These are phyloP conservation scores for Dichotomopilus funicola DNA, from an alignment of 2,329 filamentous ascomycete species.

Conservation along the genomic window DNA sequence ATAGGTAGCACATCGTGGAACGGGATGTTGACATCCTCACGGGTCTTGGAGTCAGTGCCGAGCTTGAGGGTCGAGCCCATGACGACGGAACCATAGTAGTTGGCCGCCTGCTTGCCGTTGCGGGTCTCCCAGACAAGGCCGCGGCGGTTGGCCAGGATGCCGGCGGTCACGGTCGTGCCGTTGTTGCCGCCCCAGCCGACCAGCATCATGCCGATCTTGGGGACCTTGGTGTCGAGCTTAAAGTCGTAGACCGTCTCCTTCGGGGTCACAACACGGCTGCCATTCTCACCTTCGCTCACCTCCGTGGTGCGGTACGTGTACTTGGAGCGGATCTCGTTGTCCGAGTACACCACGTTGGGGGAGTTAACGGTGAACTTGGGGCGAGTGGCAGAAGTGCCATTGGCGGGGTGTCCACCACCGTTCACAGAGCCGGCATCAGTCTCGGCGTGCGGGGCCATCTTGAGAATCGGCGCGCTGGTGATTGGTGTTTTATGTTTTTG, in stretches of 20 bases:
- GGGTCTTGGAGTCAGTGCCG: constrained; percentile 75
- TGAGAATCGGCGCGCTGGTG: neutral
- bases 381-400: constrained; percentile 45
- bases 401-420: constrained; percentile 48
- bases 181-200: constrained; percentile 99
- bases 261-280: constrained; percentile 76
- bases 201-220: constrained; percentile 93
- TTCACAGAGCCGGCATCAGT: constrained; percentile 48
- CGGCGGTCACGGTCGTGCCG: constrained; percentile 91
- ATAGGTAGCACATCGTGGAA: constrained; percentile 93
- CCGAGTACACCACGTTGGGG: constrained; percentile 86
- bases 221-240: constrained; percentile 90
- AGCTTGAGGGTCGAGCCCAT: constrained; percentile 98
- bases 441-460: constrained; percentile 92
- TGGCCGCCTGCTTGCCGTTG: constrained; percentile 75
- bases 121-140: constrained; percentile 87
- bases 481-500: constrained; percentile 21
- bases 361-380: constrained; percentile 81
- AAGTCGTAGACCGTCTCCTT: constrained; percentile 92
- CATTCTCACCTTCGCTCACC: constrained; percentile 61
- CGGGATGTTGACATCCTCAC: constrained; percentile 88
- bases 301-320: constrained; percentile 95
- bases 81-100: constrained; percentile 97
- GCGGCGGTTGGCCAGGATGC: constrained; percentile 91
- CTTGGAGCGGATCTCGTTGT: constrained; percentile 80